Percentiles rank a stretch among this genome's conserved stretches.
phyloP scores from a whole-genome alignment of 2,329 filamentous ascomycete species.

The Arthrobotrys sinensis region DNA sequence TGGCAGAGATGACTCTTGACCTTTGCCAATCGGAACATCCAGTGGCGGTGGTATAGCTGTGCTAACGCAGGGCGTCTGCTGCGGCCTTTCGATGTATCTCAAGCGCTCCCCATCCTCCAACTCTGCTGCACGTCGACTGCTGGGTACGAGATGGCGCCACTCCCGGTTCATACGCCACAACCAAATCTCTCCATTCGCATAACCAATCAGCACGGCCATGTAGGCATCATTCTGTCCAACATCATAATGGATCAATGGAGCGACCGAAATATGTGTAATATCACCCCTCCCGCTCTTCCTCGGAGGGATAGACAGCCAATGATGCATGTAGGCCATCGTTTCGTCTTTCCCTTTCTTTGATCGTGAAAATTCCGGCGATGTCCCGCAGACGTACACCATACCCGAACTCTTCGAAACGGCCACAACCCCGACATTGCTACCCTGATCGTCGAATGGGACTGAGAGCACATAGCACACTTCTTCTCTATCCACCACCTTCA shows the following conservation, averaged over 20 bases:
- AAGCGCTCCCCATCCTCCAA: neutral
- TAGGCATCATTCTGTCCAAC: slow-evolving; percentile 60
- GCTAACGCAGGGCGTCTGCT: slow-evolving; percentile 54
- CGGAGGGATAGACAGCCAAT: slow-evolving; percentile 53
- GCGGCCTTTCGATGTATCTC: slow-evolving; percentile 31
- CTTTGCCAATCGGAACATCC: slow-evolving; percentile 5
- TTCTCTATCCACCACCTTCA: slow-evolving; percentile 22
- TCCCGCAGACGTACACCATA: slow-evolving; percentile 49
- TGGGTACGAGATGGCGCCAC: slow-evolving; percentile 39
- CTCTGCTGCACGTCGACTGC: neutral
- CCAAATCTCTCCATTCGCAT: slow-evolving; percentile 63
- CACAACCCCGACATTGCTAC: slow-evolving; percentile 34
- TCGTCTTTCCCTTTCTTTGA: slow-evolving; percentile 23
- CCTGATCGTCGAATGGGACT: slow-evolving; percentile 38
- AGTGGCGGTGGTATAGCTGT: slow-evolving; percentile 34
- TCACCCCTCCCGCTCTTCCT: slow-evolving; percentile 41
- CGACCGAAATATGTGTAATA: slow-evolving; percentile 61
- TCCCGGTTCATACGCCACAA: slow-evolving; percentile 62
- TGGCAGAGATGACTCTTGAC: slow-evolving; percentile 25
- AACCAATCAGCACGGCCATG: slow-evolving; percentile 62
- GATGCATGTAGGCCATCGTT: slow-evolving; percentile 49
- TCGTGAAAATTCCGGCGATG: slow-evolving; percentile 3
- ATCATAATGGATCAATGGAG: slow-evolving; percentile 62
- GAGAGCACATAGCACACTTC: slow-evolving; percentile 45
- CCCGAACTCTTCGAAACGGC: slow-evolving; percentile 38